These are phyloP conservation scores for Annulohypoxylon maeteangense DNA, from an alignment of 495 filamentous ascomycete species.

Conservation along the genomic window DNA sequence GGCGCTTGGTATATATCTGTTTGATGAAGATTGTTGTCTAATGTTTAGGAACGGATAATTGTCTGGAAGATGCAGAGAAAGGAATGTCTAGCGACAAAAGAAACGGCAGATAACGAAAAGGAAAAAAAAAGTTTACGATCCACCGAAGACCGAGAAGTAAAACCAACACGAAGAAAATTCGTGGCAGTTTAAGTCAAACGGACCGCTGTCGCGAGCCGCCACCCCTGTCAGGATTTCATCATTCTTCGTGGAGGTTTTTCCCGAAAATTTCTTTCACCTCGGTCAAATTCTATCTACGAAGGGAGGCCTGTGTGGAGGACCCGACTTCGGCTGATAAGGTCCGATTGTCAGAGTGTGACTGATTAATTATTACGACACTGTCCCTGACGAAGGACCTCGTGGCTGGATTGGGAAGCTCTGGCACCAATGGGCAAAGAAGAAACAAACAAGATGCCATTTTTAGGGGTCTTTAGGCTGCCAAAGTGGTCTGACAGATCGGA, in stretches of 20 bases:
- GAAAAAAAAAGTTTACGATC: conserved; percentile 26
- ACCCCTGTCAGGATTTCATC: conserved; percentile 41
- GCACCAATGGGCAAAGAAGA: conserved; percentile 40
- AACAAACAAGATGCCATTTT: conserved; percentile 36
- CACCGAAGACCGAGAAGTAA: conserved; percentile 10
- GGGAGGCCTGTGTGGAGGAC: conserved; percentile 4
- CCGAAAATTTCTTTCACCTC: conserved; percentile 41
- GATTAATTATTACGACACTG: conserved; percentile 37
- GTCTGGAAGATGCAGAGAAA: conserved; percentile 15
- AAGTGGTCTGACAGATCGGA: conserved; percentile 41
- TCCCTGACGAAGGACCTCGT: conserved; percentile 24
- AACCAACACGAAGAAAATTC: conserved; percentile 16
- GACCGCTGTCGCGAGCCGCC: conserved; percentile 20
- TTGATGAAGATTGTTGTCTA: conserved; percentile 18
- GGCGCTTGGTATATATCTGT: conserved; percentile 31
- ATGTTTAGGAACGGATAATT: conserved; percentile 12
- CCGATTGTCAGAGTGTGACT: conserved; percentile 34
- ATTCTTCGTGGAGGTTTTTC: conserved; percentile 43
- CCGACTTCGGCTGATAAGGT: conserved; percentile 39
- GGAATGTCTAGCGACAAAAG: conserved; percentile 18
- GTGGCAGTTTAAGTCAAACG: conserved; percentile 34
- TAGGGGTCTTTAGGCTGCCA: conserved; percentile 46
- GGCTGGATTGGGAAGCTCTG: conserved; percentile 43
- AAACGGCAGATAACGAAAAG: conserved; percentile 17
- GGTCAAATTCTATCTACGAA: conserved; percentile 42